These are phyloP conservation scores for Cladorrhinum sp. DNA, from an alignment of 2,329 filamentous ascomycete genomes.

Conservation along the genomic window DNA sequence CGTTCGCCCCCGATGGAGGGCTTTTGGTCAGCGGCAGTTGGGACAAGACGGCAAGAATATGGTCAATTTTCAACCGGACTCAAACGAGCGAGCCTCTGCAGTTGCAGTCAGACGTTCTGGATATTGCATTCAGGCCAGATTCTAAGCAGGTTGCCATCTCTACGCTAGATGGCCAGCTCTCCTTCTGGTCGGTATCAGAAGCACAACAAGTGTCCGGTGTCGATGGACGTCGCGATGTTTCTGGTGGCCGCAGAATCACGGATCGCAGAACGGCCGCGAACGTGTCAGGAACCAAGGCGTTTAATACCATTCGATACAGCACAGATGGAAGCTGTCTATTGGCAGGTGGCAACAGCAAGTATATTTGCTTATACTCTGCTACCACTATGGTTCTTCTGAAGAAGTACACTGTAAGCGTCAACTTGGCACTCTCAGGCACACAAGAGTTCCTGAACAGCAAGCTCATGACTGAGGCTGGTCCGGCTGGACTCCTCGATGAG, in stretches of 20 bases:
- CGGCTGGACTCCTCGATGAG: constrained; percentile 79
- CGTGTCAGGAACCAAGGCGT: constrained; percentile 83
- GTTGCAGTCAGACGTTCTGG: constrained; percentile 85
- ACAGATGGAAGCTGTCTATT: constrained; percentile 88
- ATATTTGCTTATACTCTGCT: constrained; percentile 96
- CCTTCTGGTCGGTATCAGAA: constrained; percentile 90
- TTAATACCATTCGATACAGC: constrained; percentile 84
- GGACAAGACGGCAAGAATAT: constrained; percentile 93
- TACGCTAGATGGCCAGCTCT: constrained; percentile 88
- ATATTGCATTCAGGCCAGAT: constrained; percentile 83
- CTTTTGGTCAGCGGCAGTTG: constrained; percentile 88
- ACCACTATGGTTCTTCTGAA: constrained; percentile 86
- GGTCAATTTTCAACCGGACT: constrained; percentile 90
- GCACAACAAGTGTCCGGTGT: constrained; percentile 81
- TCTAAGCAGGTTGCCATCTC: constrained; percentile 88
- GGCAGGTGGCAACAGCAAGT: constrained; percentile 94
- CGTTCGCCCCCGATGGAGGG: constrained; percentile 83
- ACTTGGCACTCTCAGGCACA: constrained; percentile 91
- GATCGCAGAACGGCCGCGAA: constrained; percentile 92
- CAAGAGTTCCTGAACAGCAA: constrained; percentile 96
- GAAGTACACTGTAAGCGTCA: constrained; percentile 93
- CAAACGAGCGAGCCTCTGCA: constrained; percentile 94
- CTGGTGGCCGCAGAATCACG: constrained; percentile 81
- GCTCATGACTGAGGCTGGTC: constrained; percentile 84
- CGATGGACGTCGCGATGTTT: constrained; percentile 88